Conservation (phyloP, 768 basidiomycete genomes). For the Phylloporus rhodoxanthus region DNA sequence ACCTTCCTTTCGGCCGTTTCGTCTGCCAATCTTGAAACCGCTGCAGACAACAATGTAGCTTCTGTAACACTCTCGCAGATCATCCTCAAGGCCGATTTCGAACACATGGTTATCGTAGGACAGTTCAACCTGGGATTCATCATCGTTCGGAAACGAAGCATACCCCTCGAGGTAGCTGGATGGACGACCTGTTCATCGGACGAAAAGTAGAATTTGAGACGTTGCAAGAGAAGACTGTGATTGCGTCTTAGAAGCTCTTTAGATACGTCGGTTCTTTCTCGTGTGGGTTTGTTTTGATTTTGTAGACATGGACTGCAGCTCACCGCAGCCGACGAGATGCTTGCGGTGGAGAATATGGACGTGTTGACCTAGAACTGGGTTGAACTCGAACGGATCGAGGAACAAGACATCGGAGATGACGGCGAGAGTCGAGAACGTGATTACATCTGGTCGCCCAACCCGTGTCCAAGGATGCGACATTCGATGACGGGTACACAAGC, state of each 20-base stretch:
- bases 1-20: constrained; percentile 21
- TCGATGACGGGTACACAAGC: constrained; percentile 73
- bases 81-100: constrained; percentile 84
- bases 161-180: background rate
- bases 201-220: constrained; percentile 99
- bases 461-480: constrained; percentile 84
- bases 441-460: constrained; percentile 78
- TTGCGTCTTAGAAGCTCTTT: constrained; percentile 81
- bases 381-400: constrained; percentile 70
- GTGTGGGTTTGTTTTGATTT: background rate
- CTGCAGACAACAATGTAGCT: constrained; percentile 50
- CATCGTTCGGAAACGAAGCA: constrained; percentile 57
- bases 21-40: constrained; percentile 29
- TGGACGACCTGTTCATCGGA: constrained; percentile 95
- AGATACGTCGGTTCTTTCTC: constrained; percentile 43
- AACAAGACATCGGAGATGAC: constrained; percentile 9
- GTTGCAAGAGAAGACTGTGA: constrained; percentile 83
- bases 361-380: constrained; percentile 85
- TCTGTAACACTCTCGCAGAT: constrained; percentile 71
- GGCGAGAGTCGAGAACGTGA: constrained; percentile 46
- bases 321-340: constrained; percentile 67
- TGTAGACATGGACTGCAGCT: constrained; percentile 74
- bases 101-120: constrained; percentile 64
- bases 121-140: constrained; percentile 98
- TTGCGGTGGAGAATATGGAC: constrained; percentile 81